Evolutionary conservation across 78 protist genomes (phyloP).

Genomic region (Emiliania huxleyi): DNA sequence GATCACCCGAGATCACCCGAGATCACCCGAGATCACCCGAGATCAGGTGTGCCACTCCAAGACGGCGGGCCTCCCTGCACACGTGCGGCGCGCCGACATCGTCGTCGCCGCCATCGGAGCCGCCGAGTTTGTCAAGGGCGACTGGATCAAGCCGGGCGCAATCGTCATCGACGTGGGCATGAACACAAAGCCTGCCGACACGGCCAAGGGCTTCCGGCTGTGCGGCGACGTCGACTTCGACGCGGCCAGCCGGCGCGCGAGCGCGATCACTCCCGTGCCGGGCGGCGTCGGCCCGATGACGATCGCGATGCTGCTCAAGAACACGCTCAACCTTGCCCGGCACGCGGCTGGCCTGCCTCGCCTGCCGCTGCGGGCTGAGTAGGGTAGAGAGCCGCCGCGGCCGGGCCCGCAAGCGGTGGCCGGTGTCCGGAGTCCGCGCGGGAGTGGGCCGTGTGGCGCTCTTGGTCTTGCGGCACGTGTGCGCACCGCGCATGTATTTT

Average conservation of each 20-base stretch:
- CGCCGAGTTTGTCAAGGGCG: slow-evolving; percentile 66
- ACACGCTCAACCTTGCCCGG: slow-evolving; percentile 56
- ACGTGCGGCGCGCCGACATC: slow-evolving; percentile 77
- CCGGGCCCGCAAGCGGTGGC: no score
- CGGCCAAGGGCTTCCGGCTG: slow-evolving; percentile 51
- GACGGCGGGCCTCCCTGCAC: slow-evolving; percentile 56
- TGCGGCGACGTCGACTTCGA: slow-evolving; percentile 80
- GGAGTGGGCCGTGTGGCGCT: no score
- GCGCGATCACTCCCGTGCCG: slow-evolving; percentile 97
- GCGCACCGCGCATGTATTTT: no score
- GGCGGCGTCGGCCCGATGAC: slow-evolving; percentile 99
- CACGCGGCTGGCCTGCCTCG: background rate
- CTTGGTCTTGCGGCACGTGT: no score
- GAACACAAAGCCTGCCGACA: slow-evolving; percentile 63
- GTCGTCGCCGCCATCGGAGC: slow-evolving; percentile 88
- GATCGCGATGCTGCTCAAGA: slow-evolving; percentile 79
- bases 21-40: no score
- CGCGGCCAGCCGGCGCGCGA: slow-evolving; percentile 47
- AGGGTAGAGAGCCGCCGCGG: no score
- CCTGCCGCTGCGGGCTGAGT: slow-evolving; percentile 1
- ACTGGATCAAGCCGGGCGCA: slow-evolving; percentile 88
- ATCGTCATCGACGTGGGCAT: slow-evolving; percentile 92
- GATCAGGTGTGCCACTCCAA: slow-evolving; percentile 82
- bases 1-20: no score
- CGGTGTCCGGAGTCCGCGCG: no score